Base-by-base conservation (phyloP, 257 asterid genomes). In the Solanum chmielewskii region DNA sequence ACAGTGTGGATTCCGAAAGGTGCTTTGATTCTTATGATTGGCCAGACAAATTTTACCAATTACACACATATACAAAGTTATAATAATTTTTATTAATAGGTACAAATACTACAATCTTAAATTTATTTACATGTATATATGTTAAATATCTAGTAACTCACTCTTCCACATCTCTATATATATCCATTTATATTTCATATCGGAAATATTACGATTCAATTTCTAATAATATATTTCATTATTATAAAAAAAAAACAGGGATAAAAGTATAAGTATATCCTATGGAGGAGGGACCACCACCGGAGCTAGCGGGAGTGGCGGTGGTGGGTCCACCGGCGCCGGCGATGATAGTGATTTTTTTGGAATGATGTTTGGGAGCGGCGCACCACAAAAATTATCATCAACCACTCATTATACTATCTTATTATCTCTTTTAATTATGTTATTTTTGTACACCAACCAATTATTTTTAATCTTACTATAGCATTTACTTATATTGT, bases 291-390 rank as follows among this genome's bases (percentile, higher is more conserved):
- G 98, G 45, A 88, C 93, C 47, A 90, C 93, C 69, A 84, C 92
- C 85, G 88, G 89, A 29, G 90, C 88, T 14, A 86, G 74, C 88
- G 85, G 92, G 4, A 11, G 84, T 49, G 86, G 90, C 11, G 93
- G 90, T 86, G 87, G 83, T 0, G 88, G 94, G 92, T 47, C 96
- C 77, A 60, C 83, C 35, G 49, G 88, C 41, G 88, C 88, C 37
- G 87, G 88, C 1, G 91, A 91, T 3, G 95, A 89, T 27, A 92
- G 86, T 29, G 94, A 91, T 88, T 52, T 76, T 78, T 93, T 87
- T 66, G 94, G 96, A 27, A 94, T 95, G 99, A 90, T 90, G 88
- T 96, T 94, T 69, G 96, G 98, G 80, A 93, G 87, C 90, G 91
- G 86, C 82, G 91, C 95, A 70, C 90, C 94, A 70, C 89, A 93